These are phyloP conservation scores for Rostrohypoxylon terebratum DNA, from an alignment of 495 filamentous ascomycete genomes.

Conservation along the genomic window DNA sequence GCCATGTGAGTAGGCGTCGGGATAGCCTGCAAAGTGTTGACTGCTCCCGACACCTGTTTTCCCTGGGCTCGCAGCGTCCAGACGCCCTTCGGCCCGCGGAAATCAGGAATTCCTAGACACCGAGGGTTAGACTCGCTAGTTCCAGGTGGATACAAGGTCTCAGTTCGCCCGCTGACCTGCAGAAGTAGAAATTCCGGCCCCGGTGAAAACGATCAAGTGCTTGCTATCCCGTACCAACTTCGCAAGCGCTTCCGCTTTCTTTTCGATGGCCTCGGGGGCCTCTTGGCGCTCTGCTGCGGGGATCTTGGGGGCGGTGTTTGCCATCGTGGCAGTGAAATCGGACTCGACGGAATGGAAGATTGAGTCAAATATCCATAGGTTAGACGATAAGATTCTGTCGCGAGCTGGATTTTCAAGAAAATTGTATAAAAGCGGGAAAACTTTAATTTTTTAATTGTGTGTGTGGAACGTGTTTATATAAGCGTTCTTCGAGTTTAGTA, in stretches of 20 bases:
- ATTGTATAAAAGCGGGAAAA: too few relatives aligned
- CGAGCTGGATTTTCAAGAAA: too few relatives aligned
- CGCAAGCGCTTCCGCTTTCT: conserved; percentile 53
- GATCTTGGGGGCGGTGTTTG: conserved; percentile 52
- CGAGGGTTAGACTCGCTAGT: conserved; percentile 17
- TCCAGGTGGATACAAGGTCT: neutral
- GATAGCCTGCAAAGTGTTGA: conserved; percentile 56
- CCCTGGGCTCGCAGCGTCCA: conserved; percentile 60
- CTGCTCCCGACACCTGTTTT: conserved; percentile 41
- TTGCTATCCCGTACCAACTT: conserved; percentile 56
- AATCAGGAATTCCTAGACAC: conserved; percentile 57
- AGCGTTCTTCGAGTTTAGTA: too few relatives aligned
- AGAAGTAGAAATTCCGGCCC: conserved; percentile 60
- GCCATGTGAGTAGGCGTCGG: conserved; percentile 63
- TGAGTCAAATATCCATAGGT: neutral
- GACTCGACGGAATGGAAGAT: neutral
- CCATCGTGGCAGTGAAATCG: conserved; percentile 43
- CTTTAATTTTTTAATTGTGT: too few relatives aligned
- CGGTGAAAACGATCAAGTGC: conserved; percentile 62
- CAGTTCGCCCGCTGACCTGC: conserved; percentile 47
- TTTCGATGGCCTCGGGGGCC: conserved; percentile 43
- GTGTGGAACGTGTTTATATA: too few relatives aligned
- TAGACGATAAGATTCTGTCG: too few relatives aligned
- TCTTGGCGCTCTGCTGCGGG: conserved; percentile 55
- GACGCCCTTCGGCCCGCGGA: conserved; percentile 58